Percentiles rank a stretch among this genome's conserved stretches.
Conservation (phyloP, 345 rosid genomes). For the Camelina hispida region DNA sequence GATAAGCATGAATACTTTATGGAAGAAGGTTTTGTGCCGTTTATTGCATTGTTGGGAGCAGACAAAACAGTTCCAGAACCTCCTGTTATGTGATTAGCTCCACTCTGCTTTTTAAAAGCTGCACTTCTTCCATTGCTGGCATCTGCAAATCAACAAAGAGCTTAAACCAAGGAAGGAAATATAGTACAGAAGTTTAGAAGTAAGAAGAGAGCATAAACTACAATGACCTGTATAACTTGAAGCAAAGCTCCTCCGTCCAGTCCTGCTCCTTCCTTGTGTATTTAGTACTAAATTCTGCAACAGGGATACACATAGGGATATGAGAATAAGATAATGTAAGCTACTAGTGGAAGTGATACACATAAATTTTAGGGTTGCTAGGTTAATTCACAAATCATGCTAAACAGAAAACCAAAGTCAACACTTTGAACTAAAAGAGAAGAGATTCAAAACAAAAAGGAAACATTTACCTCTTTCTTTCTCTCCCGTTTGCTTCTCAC, state of each 20-base stretch:
- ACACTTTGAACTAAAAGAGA: neutral
- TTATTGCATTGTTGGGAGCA: conserved; percentile 50
- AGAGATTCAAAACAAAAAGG: conserved; percentile 2
- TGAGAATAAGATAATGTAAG: neutral
- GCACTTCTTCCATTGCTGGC: conserved; percentile 57
- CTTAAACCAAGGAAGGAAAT: neutral
- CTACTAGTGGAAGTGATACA: neutral
- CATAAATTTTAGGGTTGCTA: neutral
- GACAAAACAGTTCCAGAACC: conserved; percentile 44
- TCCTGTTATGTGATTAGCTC: conserved; percentile 47
- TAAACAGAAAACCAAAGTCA: neutral
- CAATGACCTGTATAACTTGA: conserved; percentile 50
- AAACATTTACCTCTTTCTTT: conserved; percentile 69
- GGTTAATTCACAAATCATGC: conserved; percentile 10
- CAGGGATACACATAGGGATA: conserved; percentile 13
- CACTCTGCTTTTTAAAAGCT: conserved; percentile 57
- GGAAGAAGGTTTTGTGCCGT: conserved; percentile 36
- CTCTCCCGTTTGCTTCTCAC: conserved; percentile 71
- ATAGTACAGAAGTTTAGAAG: neutral
- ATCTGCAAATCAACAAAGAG: conserved; percentile 46
- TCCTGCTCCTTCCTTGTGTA: conserved; percentile 53
- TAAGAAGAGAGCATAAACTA: conserved; percentile 14
- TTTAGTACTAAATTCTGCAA: conserved; percentile 49
- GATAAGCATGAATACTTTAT: conserved; percentile 53
- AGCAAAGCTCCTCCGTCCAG: conserved; percentile 54